Evolutionary conservation across 345 rosid species (phyloP).

Genomic region (Passiflora organensis): DNA sequence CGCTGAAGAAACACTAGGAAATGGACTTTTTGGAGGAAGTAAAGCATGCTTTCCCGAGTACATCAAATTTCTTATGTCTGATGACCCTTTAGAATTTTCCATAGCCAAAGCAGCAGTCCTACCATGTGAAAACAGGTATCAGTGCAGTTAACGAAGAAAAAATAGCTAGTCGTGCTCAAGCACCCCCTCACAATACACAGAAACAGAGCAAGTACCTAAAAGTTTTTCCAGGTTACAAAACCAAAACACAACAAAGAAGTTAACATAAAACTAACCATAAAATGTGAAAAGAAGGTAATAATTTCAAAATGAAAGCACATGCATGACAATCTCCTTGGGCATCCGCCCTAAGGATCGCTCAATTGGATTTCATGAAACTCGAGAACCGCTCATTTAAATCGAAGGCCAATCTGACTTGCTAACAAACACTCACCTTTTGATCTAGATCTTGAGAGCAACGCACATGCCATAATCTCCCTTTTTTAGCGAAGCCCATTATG

Average conservation of each 20-base stretch:
- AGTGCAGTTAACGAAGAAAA: neutral
- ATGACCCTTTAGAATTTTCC: conserved; percentile 77
- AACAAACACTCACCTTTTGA: neutral
- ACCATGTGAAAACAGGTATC: neutral
- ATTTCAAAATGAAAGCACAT: too few species aligned
- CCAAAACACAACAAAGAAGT: too few species aligned
- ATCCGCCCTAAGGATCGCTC: neutral
- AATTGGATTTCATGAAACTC: neutral
- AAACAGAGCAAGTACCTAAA: neutral
- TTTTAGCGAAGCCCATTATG: neutral
- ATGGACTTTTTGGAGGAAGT: conserved; percentile 94
- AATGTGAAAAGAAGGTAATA: too few species aligned
- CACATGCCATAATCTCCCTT: neutral
- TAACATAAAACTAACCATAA: too few species aligned
- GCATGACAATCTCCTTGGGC: too few species aligned
- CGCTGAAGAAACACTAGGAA: conserved; percentile 61
- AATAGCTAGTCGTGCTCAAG: too few species aligned
- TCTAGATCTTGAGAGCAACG: conserved; percentile 1
- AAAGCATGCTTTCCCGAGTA: conserved; percentile 69
- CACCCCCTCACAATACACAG: neutral
- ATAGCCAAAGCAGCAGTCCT: conserved; percentile 35
- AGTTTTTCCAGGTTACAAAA: neutral
- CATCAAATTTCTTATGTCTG: conserved; percentile 58
- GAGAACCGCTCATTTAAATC: neutral
- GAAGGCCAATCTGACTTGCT: too few species aligned